A percentile compares a stretch with the other conserved stretches of the same genome.
Conservation (phyloP, 768 basidiomycete genomes). For the Suillus variegatus region DNA sequence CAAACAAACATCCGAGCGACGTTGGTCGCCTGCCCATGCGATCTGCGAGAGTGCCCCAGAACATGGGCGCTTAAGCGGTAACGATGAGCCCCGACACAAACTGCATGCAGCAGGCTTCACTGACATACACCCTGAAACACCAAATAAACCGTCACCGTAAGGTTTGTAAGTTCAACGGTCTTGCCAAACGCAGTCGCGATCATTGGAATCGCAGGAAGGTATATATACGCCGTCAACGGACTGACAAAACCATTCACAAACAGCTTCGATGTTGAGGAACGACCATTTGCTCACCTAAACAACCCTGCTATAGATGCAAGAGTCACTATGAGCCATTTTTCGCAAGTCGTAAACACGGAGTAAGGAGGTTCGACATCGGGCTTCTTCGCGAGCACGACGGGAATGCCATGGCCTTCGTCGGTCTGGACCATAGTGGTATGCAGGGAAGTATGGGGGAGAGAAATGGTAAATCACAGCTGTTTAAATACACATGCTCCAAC, state of each 20-base stretch:
- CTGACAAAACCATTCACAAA: constrained; percentile 27
- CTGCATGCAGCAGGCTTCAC: background rate
- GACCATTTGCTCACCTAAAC: constrained; percentile 47
- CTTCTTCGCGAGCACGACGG: background rate
- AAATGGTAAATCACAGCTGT: no score
- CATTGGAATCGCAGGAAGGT: constrained; percentile 74
- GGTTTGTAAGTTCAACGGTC: constrained; percentile 67
- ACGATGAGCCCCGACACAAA: background rate
- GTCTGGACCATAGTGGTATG: background rate
- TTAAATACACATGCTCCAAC: background rate
- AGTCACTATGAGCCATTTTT: constrained; percentile 67
- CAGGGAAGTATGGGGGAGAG: background rate
- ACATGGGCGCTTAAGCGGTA: constrained; percentile 47
- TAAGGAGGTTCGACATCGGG: constrained; percentile 20
- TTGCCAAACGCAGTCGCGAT: constrained; percentile 57
- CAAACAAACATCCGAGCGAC: constrained; percentile 56
- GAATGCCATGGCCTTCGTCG: background rate
- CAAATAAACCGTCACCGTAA: constrained; percentile 68
- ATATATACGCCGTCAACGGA: constrained; percentile 71
- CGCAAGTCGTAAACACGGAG: constrained; percentile 49
- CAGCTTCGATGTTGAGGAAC: background rate
- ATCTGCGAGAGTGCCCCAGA: constrained; percentile 62
- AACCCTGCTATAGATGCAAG: constrained; percentile 57
- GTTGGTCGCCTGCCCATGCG: constrained; percentile 59
- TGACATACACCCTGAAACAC: constrained; percentile 36